Percentiles rank a stretch among this genome's conserved stretches.
These are phyloP conservation scores for Schoenoplectus triqueter DNA, from an alignment of 202 grass and related monocot species.

Conservation along the genomic window DNA sequence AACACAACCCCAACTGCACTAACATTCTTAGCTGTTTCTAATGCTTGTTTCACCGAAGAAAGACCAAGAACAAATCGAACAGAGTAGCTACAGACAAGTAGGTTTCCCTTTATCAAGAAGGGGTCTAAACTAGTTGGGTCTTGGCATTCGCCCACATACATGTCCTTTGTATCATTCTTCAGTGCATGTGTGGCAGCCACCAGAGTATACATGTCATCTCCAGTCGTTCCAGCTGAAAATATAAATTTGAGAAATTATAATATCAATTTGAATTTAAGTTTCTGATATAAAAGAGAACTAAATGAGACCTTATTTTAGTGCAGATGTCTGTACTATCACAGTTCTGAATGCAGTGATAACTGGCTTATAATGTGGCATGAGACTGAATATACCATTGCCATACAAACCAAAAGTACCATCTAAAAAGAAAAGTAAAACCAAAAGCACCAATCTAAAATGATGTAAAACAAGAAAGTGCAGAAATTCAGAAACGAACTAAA, in stretches of 20 bases:
- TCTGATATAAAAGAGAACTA: not conserved
- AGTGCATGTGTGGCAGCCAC: conserved; percentile 79
- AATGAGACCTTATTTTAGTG: not conserved
- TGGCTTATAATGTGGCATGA: conserved; percentile 13
- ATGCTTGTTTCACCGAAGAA: conserved; percentile 93
- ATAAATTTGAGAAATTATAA: not conserved
- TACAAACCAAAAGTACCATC: not conserved
- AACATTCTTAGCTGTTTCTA: conserved; percentile 81
- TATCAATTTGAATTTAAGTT: conserved; percentile 7
- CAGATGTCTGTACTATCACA: conserved; percentile 22
- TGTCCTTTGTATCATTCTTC: conserved; percentile 65
- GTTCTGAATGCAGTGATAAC: not conserved
- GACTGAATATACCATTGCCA: not conserved
- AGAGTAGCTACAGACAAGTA: conserved; percentile 94
- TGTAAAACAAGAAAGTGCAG: not conserved
- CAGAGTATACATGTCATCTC: conserved; percentile 75
- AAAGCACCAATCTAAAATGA: conserved; percentile 12
- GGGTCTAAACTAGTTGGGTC: conserved; percentile 76
- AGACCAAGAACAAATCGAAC: conserved; percentile 96
- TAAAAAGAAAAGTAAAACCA: conserved; percentile 13
- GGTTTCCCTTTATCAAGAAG: conserved; percentile 72
- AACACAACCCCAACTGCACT: conserved; percentile 86
- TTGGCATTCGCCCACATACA: conserved; percentile 91
- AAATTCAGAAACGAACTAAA: not conserved
- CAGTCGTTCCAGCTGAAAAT: conserved; percentile 86